Evolutionary conservation across 306 rosid species (phyloP), one percentile per base, ranked within the genome.

Genomic region (Inga oerstediana): DNA sequence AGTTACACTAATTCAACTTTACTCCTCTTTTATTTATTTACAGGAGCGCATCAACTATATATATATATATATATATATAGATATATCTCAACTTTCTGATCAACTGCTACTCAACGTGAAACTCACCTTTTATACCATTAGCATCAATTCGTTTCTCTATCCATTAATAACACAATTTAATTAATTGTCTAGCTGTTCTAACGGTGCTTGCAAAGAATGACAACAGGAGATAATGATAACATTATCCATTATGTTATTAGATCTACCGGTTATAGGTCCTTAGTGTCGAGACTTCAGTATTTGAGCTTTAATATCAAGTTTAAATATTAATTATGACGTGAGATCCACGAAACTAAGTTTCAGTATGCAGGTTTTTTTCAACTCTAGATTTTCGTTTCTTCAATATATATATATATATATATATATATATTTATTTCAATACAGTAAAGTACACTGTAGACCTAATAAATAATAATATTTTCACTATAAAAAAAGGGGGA

Each of bases 1-100:
- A 54, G 52, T 58, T n/a, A 8, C 64, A 7, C 12, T 58, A 79
- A 79, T 54, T 84, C 76, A 35, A 56, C 49, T 34, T 54, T 74
- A 54, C 45, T 3, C 3, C 3, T 54, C 43, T 61, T 62, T 59
- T 13, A 27, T 19, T 75, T 52, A 75, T 75, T 54, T 20, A 32
- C 35, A 54, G 13, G 12, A 32, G 48, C 30, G 3, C 68, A 35
- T 35, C 22, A 76, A 39, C 45, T 41, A 22, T n/a, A 58, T 54
- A 7, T n/a, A 32, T 32, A 32, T 41, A 22, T n/a, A 58, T 54
- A 7, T n/a, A 32, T 32, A 32, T 32, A 32, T 32, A 46, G 14
- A 6, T 35, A 24, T 43, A 41, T 20, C 17, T 10, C 20, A 32
- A 19, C 3, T 41, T 69, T 20, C 30, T 20, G 34, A 70, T n/a